Evolutionary conservation across 805 yeast genomes (phyloP), one percentile per base, ranked within the genome.

Genomic region (Saturnispora serradocipensis): DNA sequence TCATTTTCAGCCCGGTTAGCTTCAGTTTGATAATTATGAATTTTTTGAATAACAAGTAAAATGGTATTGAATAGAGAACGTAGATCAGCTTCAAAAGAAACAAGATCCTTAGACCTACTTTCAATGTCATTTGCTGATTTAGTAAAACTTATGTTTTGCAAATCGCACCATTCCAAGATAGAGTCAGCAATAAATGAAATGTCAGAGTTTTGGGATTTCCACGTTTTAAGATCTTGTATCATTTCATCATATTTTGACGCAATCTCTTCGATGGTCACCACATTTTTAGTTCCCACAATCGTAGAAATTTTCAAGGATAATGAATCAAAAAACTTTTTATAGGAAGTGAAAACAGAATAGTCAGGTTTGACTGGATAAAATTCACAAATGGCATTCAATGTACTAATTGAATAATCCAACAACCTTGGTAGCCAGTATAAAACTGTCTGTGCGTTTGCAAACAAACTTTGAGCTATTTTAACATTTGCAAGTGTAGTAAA

Each of bases 41-140:
- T 66, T 54, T 78, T 77, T 66, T 90, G 97, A 57, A 86, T 75
- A 0, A 84, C 75, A 30, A 90, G 71, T 50, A 89, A 67, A 18
- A 88, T 74, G 3, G 84, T 74, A 16, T 77, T 77, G 4, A 82
- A 72, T 3, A 86, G 59, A 20, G 74, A 69, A 50, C 83, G 71
- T 53, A 83, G 71, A 2, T 68, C 58, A 2, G 51, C 46, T 56
- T 85, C 88, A 43, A 79, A 69, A 34, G 70, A 71, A 4, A 55
- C 58, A 22, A 63, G 53, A 25, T 46, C 48, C 3, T 68, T 60
- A 1, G 69, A 63, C 15, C n/a, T 13, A 5, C 65, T 59, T 0
- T 68, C 56, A 45, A 60, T 55, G n/a, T 66, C 54, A 25, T 50
- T 59, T 3, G 62, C 59, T 5, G 46, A 40, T 10, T 9, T 8